These are phyloP conservation scores for Starmera dryadoides DNA, from an alignment of 805 yeast species.

Conservation along the genomic window DNA sequence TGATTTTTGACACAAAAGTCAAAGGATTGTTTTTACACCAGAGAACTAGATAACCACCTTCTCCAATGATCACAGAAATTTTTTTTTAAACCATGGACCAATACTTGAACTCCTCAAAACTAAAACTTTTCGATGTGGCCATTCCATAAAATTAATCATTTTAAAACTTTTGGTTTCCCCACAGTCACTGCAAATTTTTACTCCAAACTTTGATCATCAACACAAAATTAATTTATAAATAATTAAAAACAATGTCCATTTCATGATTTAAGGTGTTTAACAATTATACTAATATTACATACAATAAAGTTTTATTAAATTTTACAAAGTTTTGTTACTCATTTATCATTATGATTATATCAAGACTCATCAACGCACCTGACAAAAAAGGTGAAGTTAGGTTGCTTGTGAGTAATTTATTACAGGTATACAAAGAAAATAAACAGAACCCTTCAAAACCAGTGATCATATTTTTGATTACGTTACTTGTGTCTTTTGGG, in stretches of 20 bases:
- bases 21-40: too few relatives aligned
- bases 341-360: slow-evolving; percentile 2
- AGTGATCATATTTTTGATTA: slow-evolving; percentile 19
- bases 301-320: too few relatives aligned
- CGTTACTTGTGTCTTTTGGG: slow-evolving; percentile 16
- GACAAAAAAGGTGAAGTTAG: slow-evolving; percentile 14
- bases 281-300: too few relatives aligned
- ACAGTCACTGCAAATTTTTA: not conserved
- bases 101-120: too few relatives aligned
- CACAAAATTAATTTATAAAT: not conserved
- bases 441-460: slow-evolving; percentile 19
- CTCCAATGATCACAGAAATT: too few relatives aligned
- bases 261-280: too few relatives aligned
- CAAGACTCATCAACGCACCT: slow-evolving; percentile 12
- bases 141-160: not conserved
- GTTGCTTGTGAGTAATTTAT: slow-evolving; percentile 13
- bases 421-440: slow-evolving; percentile 20
- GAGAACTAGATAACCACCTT: too few relatives aligned
- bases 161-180: not conserved
- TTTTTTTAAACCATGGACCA: too few relatives aligned
- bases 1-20: too few relatives aligned
- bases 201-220: not conserved
- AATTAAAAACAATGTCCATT: too few relatives aligned
- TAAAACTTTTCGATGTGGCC: too few relatives aligned
- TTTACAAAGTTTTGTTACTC: too few relatives aligned